Conservation (phyloP, 2,329 filamentous ascomycete species). For the Xylariales sp. region DNA sequence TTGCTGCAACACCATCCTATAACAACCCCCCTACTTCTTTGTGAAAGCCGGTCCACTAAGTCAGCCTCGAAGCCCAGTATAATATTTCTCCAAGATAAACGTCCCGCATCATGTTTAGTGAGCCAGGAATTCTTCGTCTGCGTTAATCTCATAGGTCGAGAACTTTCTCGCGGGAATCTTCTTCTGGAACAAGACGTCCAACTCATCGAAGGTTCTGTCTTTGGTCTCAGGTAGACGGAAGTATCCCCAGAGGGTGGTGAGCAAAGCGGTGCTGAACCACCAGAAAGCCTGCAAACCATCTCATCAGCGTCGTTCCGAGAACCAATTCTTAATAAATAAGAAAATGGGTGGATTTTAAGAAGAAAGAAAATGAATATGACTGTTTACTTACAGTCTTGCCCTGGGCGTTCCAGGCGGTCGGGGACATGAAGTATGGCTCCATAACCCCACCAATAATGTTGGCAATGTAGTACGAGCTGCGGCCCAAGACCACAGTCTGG, state of each 20-base stretch:
- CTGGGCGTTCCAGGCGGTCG: slow-evolving; percentile 33
- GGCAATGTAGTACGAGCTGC: slow-evolving; percentile 31
- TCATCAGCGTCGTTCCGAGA: slow-evolving; percentile 7
- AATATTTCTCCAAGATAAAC: neutral
- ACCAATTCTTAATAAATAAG: neutral
- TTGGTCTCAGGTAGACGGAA: slow-evolving; percentile 41
- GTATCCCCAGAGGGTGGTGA: slow-evolving; percentile 35
- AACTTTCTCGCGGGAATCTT: slow-evolving; percentile 33
- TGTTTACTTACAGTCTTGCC: slow-evolving; percentile 33
- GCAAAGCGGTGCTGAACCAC: slow-evolving; percentile 30
- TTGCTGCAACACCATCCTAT: no score
- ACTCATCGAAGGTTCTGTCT: slow-evolving; percentile 38
- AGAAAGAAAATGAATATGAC: no score
- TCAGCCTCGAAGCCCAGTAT: no score
- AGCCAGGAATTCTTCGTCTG: slow-evolving; percentile 21
- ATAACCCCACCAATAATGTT: slow-evolving; percentile 36
- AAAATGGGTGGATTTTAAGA: no score
- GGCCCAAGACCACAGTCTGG: slow-evolving; percentile 35
- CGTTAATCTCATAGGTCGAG: slow-evolving; percentile 27
- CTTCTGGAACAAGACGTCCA: slow-evolving; percentile 39
- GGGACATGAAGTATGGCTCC: slow-evolving; percentile 32
- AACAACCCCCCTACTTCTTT: no score
- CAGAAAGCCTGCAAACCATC: slow-evolving; percentile 34
- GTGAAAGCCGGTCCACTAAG: no score
- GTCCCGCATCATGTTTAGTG: neutral